Percentiles rank a stretch among this genome's conserved stretches.
These are phyloP conservation scores for Penicillium salamii DNA, from an alignment of 495 filamentous ascomycete genomes.

Conservation along the genomic window DNA sequence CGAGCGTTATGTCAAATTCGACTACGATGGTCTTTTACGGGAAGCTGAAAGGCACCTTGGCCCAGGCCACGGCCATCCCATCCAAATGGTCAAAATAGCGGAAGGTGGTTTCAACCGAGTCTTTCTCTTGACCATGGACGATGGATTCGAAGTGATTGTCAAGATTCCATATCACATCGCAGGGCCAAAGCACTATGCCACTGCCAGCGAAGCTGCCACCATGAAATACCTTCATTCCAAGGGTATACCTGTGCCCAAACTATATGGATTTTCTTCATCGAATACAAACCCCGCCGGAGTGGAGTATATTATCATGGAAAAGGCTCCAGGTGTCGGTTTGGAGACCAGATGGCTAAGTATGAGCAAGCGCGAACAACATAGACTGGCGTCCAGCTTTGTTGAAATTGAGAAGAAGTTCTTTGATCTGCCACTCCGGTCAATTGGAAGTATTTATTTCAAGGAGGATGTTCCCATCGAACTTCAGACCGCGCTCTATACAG, in stretches of 20 bases:
- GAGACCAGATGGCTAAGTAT: not conserved
- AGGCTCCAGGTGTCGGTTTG: not conserved
- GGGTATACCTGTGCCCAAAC: conserved; percentile 18
- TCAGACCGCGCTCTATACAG: no score
- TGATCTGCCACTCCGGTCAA: no score
- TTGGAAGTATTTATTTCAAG: no score
- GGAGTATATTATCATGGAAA: not conserved
- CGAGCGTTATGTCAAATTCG: conserved; percentile 21
- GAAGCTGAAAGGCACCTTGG: conserved; percentile 10
- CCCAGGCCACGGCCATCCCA: conserved; percentile 12
- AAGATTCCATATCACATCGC: conserved; percentile 23
- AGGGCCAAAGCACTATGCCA: conserved; percentile 20
- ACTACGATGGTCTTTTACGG: conserved; percentile 16
- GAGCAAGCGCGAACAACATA: not conserved
- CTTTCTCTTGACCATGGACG: conserved; percentile 23
- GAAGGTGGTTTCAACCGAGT: conserved; percentile 32
- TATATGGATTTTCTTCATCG: conserved; percentile 12
- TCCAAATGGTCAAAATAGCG: conserved; percentile 16
- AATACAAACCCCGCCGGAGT: not conserved
- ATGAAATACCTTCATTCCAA: conserved; percentile 23
- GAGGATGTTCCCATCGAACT: no score
- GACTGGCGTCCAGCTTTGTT: no score
- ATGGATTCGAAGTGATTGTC: conserved; percentile 23
- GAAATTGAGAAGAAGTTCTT: no score
- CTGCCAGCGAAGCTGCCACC: conserved; percentile 40